Evolutionary conservation across 768 basidiomycete species (phyloP), one percentile per base, ranked within the genome.

Genomic region (Suillus decipiens): DNA sequence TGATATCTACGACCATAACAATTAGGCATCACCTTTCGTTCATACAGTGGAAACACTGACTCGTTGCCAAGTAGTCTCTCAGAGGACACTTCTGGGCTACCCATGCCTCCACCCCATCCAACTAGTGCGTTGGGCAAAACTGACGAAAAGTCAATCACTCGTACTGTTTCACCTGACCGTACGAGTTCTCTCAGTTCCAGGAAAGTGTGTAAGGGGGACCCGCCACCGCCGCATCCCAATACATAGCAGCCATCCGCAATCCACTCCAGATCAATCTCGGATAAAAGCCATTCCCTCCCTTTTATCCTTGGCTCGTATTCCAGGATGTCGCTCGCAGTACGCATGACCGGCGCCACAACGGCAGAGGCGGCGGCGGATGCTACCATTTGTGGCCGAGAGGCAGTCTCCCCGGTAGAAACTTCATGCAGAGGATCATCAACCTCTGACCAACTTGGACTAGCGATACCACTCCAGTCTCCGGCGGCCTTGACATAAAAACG

Each of bases 211-310:
- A 85, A 80, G 0, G 88, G 84, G 2, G 82, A 80, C 8, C 87
- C 88, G 2, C 88, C 88, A 34, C 88, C 88, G 3, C 88, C 87
- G 19, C 81, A 83, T 0, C 87, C 88, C 1, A 89, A 76, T 45
- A 89, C 77, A 45, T 84, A 85, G 59, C 86, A 87, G 36, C 88
- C 88, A 60, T 85, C 84, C 31, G 85, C 80, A 53, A 89, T 83
- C 77, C 84, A 89, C 61, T 85, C 84, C 28, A 83, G 70, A 65
- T 84, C 82, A 2, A 76, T 72, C 67, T 84, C 82, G 15, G 78
- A 78, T 6, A 84, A 57, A 42, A 77, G 68, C 83, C 82, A 85
- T 64, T 79, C 77, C 8, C 77, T 66, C 10, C 72, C 72, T n/a
- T 73, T 67, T 50, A 86, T 76, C 31, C 54, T 69, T 5, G 80